These are phyloP conservation scores for Arthrobotrys megalospora DNA, from an alignment of 2,329 filamentous ascomycete species.

Conservation along the genomic window DNA sequence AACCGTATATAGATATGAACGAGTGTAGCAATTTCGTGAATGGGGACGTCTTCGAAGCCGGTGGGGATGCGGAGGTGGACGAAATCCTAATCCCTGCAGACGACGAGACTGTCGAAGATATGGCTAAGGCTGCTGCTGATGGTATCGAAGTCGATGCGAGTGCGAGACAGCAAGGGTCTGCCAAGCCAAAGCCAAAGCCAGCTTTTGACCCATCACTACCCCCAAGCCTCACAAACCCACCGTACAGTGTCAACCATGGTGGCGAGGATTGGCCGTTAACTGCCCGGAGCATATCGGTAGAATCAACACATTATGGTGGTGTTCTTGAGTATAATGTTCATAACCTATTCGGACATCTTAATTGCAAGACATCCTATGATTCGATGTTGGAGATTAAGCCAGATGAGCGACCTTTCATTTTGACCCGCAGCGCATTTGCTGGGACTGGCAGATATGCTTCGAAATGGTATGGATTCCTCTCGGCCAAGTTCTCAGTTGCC, in stretches of 20 bases:
- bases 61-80: conserved; percentile 76
- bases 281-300: conserved; percentile 80
- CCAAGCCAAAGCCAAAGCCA: conserved; percentile 76
- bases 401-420: conserved; percentile 84
- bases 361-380: conserved; percentile 78
- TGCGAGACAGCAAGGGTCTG: conserved; percentile 75
- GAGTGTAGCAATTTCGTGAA: conserved; percentile 70
- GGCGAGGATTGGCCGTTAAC: conserved; percentile 73
- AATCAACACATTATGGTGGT: conserved; percentile 82
- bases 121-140: conserved; percentile 52
- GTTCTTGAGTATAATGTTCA: conserved; percentile 84
- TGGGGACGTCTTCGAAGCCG: conserved; percentile 67
- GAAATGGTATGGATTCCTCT: conserved; percentile 58
- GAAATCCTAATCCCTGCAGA: conserved; percentile 84
- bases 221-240: conserved; percentile 80
- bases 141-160: conserved; percentile 4
- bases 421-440: conserved; percentile 84
- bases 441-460: conserved; percentile 74
- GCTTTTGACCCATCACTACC: conserved; percentile 77
- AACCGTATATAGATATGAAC: conserved; percentile 50
- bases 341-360: conserved; percentile 82
- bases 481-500: conserved; percentile 63
- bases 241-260: conserved; percentile 81
- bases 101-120: conserved; percentile 67
- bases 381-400: conserved; percentile 68